Evolutionary conservation across 345 rosid species (phyloP).

Genomic region (Sisymbrium altissimum): DNA sequence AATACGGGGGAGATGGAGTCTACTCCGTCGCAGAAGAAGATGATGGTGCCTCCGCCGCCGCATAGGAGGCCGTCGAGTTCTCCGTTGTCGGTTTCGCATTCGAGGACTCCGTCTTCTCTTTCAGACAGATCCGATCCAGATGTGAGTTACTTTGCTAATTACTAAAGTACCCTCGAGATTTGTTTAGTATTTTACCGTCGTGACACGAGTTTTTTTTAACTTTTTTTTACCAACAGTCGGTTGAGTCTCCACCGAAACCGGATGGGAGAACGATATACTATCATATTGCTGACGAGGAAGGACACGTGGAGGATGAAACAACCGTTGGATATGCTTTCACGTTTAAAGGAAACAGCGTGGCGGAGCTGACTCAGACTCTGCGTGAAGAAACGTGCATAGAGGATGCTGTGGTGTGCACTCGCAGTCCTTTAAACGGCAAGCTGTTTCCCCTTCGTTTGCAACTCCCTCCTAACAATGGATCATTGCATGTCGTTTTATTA

Average conservation of each 20-base stretch:
- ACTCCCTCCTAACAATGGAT: conserved; percentile 87
- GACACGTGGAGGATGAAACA: conserved; percentile 63
- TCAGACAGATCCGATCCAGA: conserved; percentile 49
- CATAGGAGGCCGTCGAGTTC: conserved; percentile 45
- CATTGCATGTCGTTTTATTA: conserved; percentile 73
- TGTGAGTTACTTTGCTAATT: conserved; percentile 44
- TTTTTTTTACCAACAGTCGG: conserved; percentile 50
- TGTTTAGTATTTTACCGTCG: background rate
- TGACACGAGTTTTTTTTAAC: background rate
- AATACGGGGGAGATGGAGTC: background rate
- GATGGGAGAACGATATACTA: conserved; percentile 85
- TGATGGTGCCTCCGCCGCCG: conserved; percentile 24
- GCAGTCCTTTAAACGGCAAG: conserved; percentile 83
- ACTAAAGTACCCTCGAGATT: background rate
- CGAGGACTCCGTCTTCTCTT: conserved; percentile 46
- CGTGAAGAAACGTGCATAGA: conserved; percentile 68
- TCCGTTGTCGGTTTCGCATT: conserved; percentile 26
- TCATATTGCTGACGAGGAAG: conserved; percentile 73
- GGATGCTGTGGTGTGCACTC: conserved; percentile 73
- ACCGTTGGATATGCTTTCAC: conserved; percentile 52
- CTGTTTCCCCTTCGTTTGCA: conserved; percentile 83
- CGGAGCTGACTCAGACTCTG: conserved; percentile 63
- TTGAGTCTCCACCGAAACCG: conserved; percentile 69
- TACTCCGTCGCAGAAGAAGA: conserved; percentile 16
- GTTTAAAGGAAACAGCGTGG: conserved; percentile 77